These are phyloP conservation scores for Ashbya aceris DNA, from an alignment of 1,139 yeast genomes.

Conservation along the genomic window DNA sequence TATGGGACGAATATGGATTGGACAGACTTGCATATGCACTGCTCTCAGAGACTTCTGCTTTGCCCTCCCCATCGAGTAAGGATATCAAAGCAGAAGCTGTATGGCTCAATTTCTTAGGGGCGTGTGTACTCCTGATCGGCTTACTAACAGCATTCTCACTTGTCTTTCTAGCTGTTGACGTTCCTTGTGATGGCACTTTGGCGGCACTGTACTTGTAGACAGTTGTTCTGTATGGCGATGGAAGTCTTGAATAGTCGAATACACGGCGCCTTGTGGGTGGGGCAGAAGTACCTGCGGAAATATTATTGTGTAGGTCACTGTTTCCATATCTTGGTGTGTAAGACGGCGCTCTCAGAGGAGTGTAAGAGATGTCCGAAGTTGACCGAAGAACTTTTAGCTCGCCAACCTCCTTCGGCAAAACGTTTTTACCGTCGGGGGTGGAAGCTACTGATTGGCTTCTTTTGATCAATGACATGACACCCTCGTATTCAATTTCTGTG, in stretches of 20 bases:
- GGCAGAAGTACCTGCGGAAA: conserved; percentile 14
- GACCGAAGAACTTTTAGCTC: conserved; percentile 6
- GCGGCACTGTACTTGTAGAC: conserved; percentile 20
- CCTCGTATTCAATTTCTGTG: conserved; percentile 72
- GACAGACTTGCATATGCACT: conserved; percentile 31
- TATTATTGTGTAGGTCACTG: conserved; percentile 13
- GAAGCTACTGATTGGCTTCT: conserved; percentile 15
- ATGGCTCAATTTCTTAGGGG: conserved; percentile 38
- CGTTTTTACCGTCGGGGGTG: conserved; percentile 4
- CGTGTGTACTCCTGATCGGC: conserved; percentile 8
- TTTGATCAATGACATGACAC: conserved; percentile 57
- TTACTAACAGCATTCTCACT: conserved; percentile 12
- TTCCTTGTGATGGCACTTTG: conserved; percentile 4
- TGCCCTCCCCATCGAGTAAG: conserved; percentile 40
- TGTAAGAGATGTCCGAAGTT: conserved; percentile 5
- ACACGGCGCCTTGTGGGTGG: conserved; percentile 32
- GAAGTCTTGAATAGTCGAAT: conserved; percentile 54
- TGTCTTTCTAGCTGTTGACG: conserved; percentile 6
- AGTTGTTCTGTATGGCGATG: conserved; percentile 56
- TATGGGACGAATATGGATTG: conserved; percentile 44
- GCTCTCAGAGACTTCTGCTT: conserved; percentile 11
- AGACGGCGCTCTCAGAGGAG: conserved; percentile 26
- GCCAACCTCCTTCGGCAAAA: neutral
- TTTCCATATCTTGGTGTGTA: conserved; percentile 30
- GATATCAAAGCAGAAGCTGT: conserved; percentile 61